A percentile compares a stretch with the other conserved stretches of the same genome.
phyloP scores from a whole-genome alignment of 2,329 filamentous ascomycete genomes.

The Phialocephala sp. region DNA sequence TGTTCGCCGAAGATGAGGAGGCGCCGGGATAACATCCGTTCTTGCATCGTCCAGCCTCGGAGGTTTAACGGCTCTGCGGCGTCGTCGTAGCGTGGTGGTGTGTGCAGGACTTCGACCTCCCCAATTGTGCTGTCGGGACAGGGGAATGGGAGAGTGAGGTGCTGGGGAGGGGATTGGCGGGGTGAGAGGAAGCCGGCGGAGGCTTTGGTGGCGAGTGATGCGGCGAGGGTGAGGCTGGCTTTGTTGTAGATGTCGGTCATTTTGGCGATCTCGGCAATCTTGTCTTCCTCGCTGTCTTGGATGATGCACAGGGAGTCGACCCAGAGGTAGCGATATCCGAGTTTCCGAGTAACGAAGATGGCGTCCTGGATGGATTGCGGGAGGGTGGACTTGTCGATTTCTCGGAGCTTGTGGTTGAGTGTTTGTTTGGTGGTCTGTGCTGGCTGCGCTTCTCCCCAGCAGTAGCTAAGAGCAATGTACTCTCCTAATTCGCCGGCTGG shows the following conservation, averaged over 20 bases:
- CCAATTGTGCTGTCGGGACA: neutral
- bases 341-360: neutral
- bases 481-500: neutral
- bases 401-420: neutral
- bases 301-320: neutral
- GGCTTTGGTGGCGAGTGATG: neutral
- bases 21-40: neutral
- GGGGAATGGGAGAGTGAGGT: neutral
- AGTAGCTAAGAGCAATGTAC: neutral
- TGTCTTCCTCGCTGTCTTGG: neutral
- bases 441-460: neutral
- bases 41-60: neutral
- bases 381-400: neutral
- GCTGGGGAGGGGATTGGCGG: neutral
- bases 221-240: neutral
- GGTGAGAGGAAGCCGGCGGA: neutral
- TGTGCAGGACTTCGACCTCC: neutral
- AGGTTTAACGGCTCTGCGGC: neutral
- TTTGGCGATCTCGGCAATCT: neutral
- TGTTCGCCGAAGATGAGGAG: neutral
- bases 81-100: neutral
- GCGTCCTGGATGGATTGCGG: neutral
- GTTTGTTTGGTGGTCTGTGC: neutral
- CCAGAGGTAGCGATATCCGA: neutral
- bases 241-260: neutral